Evolutionary conservation across 176 grass and related monocot genomes (phyloP), one percentile per base, ranked within the genome.

Genomic region (maize (Zea mays)): DNA sequence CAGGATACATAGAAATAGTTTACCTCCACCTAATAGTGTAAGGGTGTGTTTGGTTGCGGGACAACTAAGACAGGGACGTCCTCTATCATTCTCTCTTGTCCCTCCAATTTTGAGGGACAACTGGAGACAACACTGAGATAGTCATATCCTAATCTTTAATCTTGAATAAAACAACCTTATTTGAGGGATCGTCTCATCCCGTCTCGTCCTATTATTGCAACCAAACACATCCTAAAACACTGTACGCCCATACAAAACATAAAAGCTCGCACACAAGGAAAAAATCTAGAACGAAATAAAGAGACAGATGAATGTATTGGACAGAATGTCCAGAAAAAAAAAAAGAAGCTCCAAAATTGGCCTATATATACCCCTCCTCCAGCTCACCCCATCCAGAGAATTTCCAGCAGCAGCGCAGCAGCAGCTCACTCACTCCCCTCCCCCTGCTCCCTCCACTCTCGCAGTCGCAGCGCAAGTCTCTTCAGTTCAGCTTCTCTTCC

Each of bases 301-400:
- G 33, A 45, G 68, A 54, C 46, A n/a, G 52, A 71, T 63, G 54
- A 65, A 74, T 37, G 17, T 27, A 34, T 40, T 17, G 5, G 54
- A 62, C 63, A 19, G 1, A 61, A 84, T 41, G 63, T 17, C 8
- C 69, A 65, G 16, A 17, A 5, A 41, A 21, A 62, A 34, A 61
- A 74, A 79, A 34, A 61, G 67, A 73, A 2, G 9, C 17, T 11
- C 58, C 40, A 1, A 49, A 73, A 85, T 61, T 52, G 0, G 66
- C 34, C 77, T 89, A 89, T 89, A 85, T 82, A 82, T 27, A 89
- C 49, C 35, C 7, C 11, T 2, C 66, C 3, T 10, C 49, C 60
- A 39, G 67, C 67, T 50, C 78, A 43, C 66, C 82, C 68, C 82
- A 33, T 8, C 82, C 62, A 20, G 66, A 72, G 67, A 73, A 16